These are phyloP conservation scores for Lasiodiplodia gonubiensis DNA, from an alignment of 2,329 filamentous ascomycete species.

Conservation along the genomic window DNA sequence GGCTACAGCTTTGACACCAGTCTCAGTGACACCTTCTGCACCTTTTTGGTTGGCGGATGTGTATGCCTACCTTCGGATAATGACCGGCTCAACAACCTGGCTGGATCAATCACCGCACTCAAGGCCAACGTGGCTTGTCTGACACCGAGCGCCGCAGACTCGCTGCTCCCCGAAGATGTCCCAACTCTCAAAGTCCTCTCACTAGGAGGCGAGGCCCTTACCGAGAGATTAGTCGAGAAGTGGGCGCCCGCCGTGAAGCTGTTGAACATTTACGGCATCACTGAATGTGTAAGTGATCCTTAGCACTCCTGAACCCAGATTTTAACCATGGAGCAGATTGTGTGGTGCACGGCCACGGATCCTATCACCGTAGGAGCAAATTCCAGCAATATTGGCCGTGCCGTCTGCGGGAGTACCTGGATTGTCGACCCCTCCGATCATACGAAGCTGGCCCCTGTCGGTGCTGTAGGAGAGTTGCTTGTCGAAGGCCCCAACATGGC, in stretches of 20 bases:
- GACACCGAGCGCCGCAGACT: constrained; percentile 39
- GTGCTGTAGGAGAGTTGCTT: constrained; percentile 43
- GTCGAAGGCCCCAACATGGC: constrained; percentile 44
- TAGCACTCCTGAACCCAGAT: too few relatives aligned
- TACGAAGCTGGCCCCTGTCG: constrained; percentile 41
- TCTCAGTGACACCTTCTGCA: neutral
- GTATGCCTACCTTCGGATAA: neutral
- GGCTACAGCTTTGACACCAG: constrained; percentile 6
- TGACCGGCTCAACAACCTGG: constrained; percentile 43
- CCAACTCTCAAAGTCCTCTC: constrained; percentile 48
- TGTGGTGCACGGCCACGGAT: constrained; percentile 27
- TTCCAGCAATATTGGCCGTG: neutral
- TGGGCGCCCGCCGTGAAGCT: constrained; percentile 45
- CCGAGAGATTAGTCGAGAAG: neutral
- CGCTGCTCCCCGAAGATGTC: constrained; percentile 44
- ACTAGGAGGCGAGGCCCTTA: constrained; percentile 43
- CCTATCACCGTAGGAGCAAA: neutral
- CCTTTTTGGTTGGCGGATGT: constrained; percentile 34
- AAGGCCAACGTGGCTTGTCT: neutral
- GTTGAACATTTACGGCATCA: constrained; percentile 48
- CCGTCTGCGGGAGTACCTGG: constrained; percentile 29
- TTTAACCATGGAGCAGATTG: constrained; percentile 34
- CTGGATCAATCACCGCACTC: constrained; percentile 2
- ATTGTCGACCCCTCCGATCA: constrained; percentile 42
- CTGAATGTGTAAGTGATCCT: constrained; percentile 34